A percentile compares a stretch with the other conserved stretches of the same genome.
Evolutionary conservation across 148 eudicot species (phyloP).

Genomic region (Vaccinium vitisidaea): DNA sequence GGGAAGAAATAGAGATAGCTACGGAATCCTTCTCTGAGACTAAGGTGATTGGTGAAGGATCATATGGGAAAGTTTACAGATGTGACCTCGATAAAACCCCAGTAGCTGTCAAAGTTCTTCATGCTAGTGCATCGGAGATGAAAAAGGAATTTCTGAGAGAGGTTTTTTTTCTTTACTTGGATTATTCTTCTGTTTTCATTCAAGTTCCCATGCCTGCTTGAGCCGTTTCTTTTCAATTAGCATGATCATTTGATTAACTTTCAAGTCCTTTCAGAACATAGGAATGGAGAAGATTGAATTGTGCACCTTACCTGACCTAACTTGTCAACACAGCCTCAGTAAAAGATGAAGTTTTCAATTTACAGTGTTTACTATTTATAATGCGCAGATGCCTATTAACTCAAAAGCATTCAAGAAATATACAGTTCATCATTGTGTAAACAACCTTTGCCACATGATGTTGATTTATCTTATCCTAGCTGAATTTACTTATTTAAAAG

Average conservation of each 20-base stretch:
- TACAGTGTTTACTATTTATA: neutral
- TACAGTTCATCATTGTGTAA: neutral
- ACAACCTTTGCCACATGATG: neutral
- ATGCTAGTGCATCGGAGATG: conserved; percentile 55
- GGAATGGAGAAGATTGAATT: neutral
- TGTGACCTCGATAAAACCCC: conserved; percentile 70
- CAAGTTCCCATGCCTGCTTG: neutral
- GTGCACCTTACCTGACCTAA: neutral
- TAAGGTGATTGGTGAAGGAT: conserved; percentile 73
- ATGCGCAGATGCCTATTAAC: neutral
- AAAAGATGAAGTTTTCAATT: neutral
- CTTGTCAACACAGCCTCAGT: neutral
- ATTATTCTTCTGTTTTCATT: neutral
- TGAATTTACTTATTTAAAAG: neutral
- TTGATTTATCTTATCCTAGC: neutral
- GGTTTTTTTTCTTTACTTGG: conserved; percentile 27
- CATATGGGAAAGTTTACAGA: conserved; percentile 72
- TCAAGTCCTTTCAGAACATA: neutral
- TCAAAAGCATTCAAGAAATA: neutral
- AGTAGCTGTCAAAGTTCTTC: conserved; percentile 81
- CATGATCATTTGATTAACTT: conserved; percentile 13
- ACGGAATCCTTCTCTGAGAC: conserved; percentile 54
- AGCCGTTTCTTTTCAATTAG: neutral
- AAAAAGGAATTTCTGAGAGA: conserved; percentile 72
- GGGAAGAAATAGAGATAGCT: conserved; percentile 55